Conservation (phyloP, 2,329 filamentous ascomycete genomes). For the Ilyonectria sp. region DNA sequence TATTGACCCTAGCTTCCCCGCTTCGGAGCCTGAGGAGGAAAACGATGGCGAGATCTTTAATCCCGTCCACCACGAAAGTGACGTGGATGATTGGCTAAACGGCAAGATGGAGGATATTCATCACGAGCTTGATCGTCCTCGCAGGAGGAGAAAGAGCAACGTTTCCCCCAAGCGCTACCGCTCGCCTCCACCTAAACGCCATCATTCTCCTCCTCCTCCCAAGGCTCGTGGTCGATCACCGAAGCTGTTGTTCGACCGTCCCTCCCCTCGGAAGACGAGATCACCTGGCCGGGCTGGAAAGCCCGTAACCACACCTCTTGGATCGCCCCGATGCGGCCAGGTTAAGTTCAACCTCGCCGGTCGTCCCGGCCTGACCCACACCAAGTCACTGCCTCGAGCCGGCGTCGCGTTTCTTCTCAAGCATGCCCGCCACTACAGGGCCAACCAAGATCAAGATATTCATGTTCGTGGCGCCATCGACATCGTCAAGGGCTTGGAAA, state of each 20-base stretch:
- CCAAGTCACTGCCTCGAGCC: constrained; percentile 88
- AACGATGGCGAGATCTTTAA: constrained; percentile 80
- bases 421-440: constrained; percentile 58
- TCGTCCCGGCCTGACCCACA: constrained; percentile 79
- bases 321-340: constrained; percentile 59
- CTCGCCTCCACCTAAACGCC: constrained; percentile 59
- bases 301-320: constrained; percentile 53
- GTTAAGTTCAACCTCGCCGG: constrained; percentile 58
- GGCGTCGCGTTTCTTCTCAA: constrained; percentile 77
- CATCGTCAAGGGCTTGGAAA: constrained; percentile 96
- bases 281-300: constrained; percentile 82
- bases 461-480: constrained; percentile 95
- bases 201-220: constrained; percentile 53
- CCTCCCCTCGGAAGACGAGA: constrained; percentile 79
- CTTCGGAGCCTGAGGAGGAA: constrained; percentile 91
- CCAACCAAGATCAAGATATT: constrained; percentile 59
- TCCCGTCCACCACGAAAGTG: constrained; percentile 73
- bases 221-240: constrained; percentile 67
- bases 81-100: constrained; percentile 78
- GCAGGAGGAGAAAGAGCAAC: constrained; percentile 66
- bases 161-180: constrained; percentile 62
- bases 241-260: constrained; percentile 71
- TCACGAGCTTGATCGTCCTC: constrained; percentile 69
- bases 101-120: constrained; percentile 79
- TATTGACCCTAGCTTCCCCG: constrained; percentile 97